These are phyloP conservation scores for Acacia melanoxylon DNA, from an alignment of 306 rosid species.

Conservation along the genomic window DNA sequence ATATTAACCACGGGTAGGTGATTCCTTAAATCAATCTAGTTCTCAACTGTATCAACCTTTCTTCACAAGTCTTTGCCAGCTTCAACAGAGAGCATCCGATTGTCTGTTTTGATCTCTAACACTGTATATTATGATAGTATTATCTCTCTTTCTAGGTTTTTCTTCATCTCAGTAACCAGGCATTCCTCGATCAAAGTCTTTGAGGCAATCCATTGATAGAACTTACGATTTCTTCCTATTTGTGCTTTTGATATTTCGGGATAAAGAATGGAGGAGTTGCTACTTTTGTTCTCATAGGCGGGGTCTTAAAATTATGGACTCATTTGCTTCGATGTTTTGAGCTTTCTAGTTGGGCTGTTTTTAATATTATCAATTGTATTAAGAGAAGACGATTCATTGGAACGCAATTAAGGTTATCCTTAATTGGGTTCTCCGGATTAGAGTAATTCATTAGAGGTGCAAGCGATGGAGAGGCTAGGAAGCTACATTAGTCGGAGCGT, in stretches of 20 bases:
- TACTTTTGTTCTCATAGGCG: not conserved
- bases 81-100: not conserved
- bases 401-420: conserved; percentile 15
- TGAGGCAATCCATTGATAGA: not conserved
- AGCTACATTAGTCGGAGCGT: conserved; percentile 68
- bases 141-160: not conserved
- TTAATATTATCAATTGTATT: not conserved
- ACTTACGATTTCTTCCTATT: not conserved
- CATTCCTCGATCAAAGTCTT: not conserved
- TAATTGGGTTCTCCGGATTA: conserved; percentile 17
- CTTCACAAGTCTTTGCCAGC: not conserved
- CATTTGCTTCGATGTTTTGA: not conserved
- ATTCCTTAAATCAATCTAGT: conserved; percentile 22
- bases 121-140: not conserved
- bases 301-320: not conserved
- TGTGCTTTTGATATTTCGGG: not conserved
- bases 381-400: conserved; percentile 13
- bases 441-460: conserved; percentile 41
- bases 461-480: conserved; percentile 80
- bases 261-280: not conserved
- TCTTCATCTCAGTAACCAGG: not conserved
- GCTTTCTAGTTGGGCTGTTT: not conserved
- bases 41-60: not conserved
- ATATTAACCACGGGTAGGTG: not conserved
- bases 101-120: conserved; percentile 1